Conservation (phyloP, 108 stramenopile species). For the Pseudonitzschia multistriata region DNA sequence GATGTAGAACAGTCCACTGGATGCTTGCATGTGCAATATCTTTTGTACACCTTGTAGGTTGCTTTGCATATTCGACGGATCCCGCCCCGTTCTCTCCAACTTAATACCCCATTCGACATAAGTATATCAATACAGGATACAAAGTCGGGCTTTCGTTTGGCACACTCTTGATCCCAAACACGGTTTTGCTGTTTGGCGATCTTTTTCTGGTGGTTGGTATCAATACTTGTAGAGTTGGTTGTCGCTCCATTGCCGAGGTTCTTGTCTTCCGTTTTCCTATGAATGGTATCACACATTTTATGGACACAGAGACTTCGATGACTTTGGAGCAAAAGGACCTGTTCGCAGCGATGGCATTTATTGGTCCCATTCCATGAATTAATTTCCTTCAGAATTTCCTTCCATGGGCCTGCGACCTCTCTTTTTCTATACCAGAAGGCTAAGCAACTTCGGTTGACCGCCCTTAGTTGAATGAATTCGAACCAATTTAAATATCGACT, state of each 20-base stretch:
- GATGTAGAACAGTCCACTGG: background rate
- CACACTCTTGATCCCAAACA: slow-evolving; percentile 21
- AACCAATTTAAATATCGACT: slow-evolving; percentile 23
- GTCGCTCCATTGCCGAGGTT: background rate
- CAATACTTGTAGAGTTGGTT: background rate
- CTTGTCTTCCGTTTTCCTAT: background rate
- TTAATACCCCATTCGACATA: slow-evolving; percentile 30
- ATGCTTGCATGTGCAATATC: slow-evolving; percentile 19
- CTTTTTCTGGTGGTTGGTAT: background rate
- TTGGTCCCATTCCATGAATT: slow-evolving; percentile 28
- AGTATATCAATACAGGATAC: slow-evolving; percentile 18
- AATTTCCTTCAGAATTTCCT: slow-evolving; percentile 16
- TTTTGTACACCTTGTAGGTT: slow-evolving; percentile 15
- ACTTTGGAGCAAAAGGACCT: slow-evolving; percentile 3
- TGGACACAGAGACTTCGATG: slow-evolving; percentile 11
- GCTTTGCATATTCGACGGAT: slow-evolving; percentile 23
- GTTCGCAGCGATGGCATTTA: slow-evolving; percentile 23
- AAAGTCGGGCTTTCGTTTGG: slow-evolving; percentile 24
- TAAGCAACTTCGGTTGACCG: slow-evolving; percentile 12
- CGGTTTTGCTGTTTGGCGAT: background rate
- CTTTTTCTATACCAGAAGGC: slow-evolving; percentile 8
- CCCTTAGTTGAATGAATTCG: slow-evolving; percentile 9
- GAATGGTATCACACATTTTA: too few relatives aligned
- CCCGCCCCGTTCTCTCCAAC: slow-evolving; percentile 24
- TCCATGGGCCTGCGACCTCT: slow-evolving; percentile 20